Evolutionary conservation across 2,329 filamentous ascomycete genomes (phyloP).

Genomic region (Alternaria brassicae): DNA sequence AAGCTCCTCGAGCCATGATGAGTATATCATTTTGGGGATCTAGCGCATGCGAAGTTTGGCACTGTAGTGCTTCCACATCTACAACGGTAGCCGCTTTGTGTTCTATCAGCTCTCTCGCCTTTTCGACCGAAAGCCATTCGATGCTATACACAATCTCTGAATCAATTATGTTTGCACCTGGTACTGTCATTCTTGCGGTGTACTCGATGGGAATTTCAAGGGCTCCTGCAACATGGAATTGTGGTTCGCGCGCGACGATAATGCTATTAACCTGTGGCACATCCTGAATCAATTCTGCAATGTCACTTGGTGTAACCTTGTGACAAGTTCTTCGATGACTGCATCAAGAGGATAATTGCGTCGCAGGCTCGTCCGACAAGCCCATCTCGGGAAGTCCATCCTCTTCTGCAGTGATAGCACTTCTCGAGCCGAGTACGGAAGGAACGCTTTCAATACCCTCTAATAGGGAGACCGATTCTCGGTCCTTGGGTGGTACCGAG

Average conservation of each 20-base stretch:
- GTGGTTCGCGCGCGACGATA: neutral
- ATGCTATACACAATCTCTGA: slow-evolving; percentile 10
- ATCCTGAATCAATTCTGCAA: neutral
- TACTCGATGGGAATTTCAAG: slow-evolving; percentile 17
- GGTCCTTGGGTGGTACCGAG: neutral
- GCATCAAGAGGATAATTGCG: neutral
- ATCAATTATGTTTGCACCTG: neutral
- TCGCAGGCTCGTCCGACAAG: slow-evolving; percentile 1
- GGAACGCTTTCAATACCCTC: neutral
- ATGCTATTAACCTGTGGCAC: neutral
- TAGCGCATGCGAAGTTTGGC: neutral
- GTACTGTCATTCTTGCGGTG: neutral
- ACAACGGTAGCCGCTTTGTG: slow-evolving; percentile 4
- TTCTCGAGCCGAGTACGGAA: slow-evolving; percentile 1
- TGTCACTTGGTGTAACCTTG: neutral
- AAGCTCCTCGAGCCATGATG: neutral
- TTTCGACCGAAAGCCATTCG: slow-evolving; percentile 14
- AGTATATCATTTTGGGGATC: neutral
- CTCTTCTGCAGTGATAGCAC: neutral
- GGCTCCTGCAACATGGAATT: slow-evolving; percentile 2
- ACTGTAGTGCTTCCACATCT: slow-evolving; percentile 12
- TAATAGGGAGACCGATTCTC: neutral
- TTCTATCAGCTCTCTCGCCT: slow-evolving; percentile 5
- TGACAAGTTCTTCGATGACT: neutral
- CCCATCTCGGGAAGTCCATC: neutral